These are phyloP conservation scores for Dimargaris verticillata DNA, from an alignment of 192 early-diverging fungal genomes.

Conservation along the genomic window DNA sequence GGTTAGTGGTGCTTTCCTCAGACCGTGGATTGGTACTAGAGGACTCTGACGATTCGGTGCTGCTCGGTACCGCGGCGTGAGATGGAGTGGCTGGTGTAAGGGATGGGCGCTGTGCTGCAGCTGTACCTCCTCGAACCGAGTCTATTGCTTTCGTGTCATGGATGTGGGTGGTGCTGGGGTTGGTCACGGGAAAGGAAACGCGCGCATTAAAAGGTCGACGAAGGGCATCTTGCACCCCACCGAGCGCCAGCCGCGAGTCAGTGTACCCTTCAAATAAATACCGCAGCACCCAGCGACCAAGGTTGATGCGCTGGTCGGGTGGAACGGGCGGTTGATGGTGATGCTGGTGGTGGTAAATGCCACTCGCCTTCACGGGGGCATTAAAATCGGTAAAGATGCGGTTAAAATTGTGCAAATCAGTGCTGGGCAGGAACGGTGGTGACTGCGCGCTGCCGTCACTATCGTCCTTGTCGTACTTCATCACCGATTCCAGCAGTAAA, in stretches of 20 bases:
- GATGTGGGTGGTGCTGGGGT: neutral
- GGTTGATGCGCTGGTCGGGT: slow-evolving; percentile 8
- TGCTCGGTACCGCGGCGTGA: too few species aligned
- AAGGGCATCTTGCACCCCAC: slow-evolving; percentile 7
- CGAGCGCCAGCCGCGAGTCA: slow-evolving; percentile 20
- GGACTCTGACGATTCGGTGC: too few species aligned
- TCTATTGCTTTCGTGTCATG: neutral
- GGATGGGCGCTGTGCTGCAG: too few species aligned
- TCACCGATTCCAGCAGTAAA: neutral
- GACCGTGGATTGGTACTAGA: too few species aligned
- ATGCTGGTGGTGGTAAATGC: neutral
- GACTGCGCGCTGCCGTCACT: neutral
- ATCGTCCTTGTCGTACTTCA: slow-evolving; percentile 1
- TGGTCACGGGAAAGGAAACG: too few species aligned
- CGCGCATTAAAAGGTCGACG: slow-evolving; percentile 1
- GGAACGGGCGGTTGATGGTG: slow-evolving; percentile 7
- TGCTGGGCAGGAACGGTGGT: too few species aligned
- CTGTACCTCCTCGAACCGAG: too few species aligned
- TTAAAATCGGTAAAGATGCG: neutral
- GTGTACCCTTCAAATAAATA: slow-evolving; percentile 7
- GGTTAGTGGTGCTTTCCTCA: too few species aligned
- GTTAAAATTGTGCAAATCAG: too few species aligned
- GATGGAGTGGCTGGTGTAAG: too few species aligned
- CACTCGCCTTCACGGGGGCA: neutral
- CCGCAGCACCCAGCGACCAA: slow-evolving; percentile 11